phyloP scores from a whole-genome alignment of 768 basidiomycete species.

The Trametes cinnabarina region DNA sequence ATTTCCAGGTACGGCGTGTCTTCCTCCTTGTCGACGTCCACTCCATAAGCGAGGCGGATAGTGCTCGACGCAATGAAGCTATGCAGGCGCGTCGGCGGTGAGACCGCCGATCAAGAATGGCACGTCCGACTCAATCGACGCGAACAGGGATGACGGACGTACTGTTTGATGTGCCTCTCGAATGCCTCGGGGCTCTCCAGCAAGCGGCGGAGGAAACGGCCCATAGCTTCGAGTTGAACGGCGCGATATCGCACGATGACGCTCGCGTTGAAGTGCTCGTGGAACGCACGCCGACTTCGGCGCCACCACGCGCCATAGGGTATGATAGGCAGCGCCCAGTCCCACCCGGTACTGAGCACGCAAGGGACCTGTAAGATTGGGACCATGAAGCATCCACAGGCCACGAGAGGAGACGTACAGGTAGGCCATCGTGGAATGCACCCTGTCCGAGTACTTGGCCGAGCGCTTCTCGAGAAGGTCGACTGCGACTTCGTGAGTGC shows the following conservation, averaged over 20 bases:
- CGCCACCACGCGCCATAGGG: conserved; percentile 1
- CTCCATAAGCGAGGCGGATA: conserved; percentile 1
- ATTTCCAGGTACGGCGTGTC: background rate
- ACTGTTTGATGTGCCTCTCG: too few species aligned
- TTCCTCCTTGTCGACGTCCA: background rate
- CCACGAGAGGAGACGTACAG: too few species aligned
- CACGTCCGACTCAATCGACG: too few species aligned
- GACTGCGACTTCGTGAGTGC: conserved; percentile 52
- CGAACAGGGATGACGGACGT: too few species aligned
- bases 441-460: conserved; percentile 72
- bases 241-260: background rate
- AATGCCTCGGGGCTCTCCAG: background rate
- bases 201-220: background rate
- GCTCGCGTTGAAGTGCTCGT: background rate
- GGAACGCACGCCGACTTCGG: background rate
- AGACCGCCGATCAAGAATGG: too few species aligned
- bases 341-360: conserved; percentile 27
- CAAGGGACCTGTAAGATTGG: too few species aligned
- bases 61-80: background rate
- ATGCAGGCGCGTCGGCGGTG: too few species aligned
- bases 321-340: background rate
- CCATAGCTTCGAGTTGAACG: background rate
- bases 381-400: too few species aligned
- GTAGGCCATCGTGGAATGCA: conserved; percentile 64
- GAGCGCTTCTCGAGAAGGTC: conserved; percentile 72